Percentiles rank a stretch among this genome's conserved stretches.
Conservation (phyloP, 805 yeast genomes). For the Scheffersomyces ergatensis region DNA sequence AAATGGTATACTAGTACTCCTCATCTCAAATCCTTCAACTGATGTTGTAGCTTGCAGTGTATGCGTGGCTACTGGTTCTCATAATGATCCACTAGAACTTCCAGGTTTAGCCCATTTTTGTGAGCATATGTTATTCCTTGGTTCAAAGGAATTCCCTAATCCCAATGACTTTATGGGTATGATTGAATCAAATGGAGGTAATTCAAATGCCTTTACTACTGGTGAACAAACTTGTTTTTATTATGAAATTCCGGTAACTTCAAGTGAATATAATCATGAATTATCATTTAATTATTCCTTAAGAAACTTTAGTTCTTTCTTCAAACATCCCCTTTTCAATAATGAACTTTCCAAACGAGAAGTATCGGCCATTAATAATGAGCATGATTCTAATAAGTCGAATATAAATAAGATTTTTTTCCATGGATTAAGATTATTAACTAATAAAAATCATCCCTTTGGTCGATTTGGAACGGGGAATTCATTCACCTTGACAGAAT, state of each 20-base stretch:
- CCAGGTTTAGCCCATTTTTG: conserved; percentile 79
- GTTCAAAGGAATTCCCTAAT: conserved; percentile 53
- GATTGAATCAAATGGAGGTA: conserved; percentile 51
- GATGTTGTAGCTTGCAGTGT: conserved; percentile 67
- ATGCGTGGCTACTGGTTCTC: conserved; percentile 78
- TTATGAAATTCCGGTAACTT: conserved; percentile 55
- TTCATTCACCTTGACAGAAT: conserved; percentile 41
- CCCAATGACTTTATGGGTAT: conserved; percentile 44
- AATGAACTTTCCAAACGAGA: conserved; percentile 45
- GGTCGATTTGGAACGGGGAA: conserved; percentile 67
- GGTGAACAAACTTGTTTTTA: conserved; percentile 65
- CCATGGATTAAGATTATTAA: conserved; percentile 56
- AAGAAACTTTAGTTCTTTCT: conserved; percentile 49
- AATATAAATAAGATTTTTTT: conserved; percentile 46
- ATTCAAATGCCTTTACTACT: conserved; percentile 65
- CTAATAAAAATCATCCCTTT: conserved; percentile 51
- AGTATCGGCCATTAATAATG: conserved; percentile 61
- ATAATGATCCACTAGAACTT: conserved; percentile 65
- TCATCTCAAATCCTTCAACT: conserved; percentile 74
- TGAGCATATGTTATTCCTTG: conserved; percentile 31
- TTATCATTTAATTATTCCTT: conserved; percentile 46
- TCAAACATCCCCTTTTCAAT: conserved; percentile 51
- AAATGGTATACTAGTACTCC: conserved; percentile 65
- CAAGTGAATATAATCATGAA: conserved; percentile 18
- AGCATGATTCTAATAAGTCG: conserved; percentile 55